These are phyloP conservation scores for Hypoxylon sp. DNA, from an alignment of 2,329 filamentous ascomycete genomes.

Conservation along the genomic window DNA sequence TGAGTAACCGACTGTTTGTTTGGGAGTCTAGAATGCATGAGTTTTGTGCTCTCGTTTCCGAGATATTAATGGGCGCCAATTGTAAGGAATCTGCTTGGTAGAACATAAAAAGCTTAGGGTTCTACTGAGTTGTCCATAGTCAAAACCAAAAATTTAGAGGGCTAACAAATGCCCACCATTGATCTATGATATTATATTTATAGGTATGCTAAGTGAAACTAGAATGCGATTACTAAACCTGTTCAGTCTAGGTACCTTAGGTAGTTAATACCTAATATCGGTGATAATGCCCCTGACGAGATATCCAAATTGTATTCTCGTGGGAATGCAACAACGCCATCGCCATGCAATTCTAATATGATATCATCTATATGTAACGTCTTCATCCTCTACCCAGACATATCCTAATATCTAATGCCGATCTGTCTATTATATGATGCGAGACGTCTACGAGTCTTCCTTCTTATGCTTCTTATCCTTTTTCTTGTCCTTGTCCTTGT, in stretches of 20 bases:
- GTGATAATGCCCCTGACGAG: background rate
- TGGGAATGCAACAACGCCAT: conserved; percentile 17
- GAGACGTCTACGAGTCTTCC: conserved; percentile 5
- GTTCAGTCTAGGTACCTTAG: too few relatives aligned
- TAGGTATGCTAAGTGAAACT: background rate
- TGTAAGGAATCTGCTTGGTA: conserved; percentile 28
- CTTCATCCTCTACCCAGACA: background rate
- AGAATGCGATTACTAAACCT: background rate
- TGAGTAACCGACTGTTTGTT: conserved; percentile 14
- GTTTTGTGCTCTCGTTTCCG: conserved; percentile 26
- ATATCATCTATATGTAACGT: background rate
- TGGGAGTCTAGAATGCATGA: conserved; percentile 38
- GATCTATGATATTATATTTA: background rate
- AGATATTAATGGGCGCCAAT: conserved; percentile 19
- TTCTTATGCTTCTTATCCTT: conserved; percentile 17
- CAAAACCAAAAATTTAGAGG: conserved; percentile 32
- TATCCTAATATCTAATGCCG: background rate
- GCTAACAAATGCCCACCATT: conserved; percentile 14
- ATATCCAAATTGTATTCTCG: background rate
- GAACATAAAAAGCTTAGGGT: conserved; percentile 30
- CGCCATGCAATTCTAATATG: conserved; percentile 18
- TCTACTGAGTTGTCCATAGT: conserved; percentile 35
- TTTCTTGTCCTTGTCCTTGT: conserved; percentile 21
- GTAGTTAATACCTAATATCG: background rate
- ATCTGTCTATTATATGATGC: background rate